Base-by-base conservation (phyloP, 257 asterid species). In the Solanum sejunctum region DNA sequence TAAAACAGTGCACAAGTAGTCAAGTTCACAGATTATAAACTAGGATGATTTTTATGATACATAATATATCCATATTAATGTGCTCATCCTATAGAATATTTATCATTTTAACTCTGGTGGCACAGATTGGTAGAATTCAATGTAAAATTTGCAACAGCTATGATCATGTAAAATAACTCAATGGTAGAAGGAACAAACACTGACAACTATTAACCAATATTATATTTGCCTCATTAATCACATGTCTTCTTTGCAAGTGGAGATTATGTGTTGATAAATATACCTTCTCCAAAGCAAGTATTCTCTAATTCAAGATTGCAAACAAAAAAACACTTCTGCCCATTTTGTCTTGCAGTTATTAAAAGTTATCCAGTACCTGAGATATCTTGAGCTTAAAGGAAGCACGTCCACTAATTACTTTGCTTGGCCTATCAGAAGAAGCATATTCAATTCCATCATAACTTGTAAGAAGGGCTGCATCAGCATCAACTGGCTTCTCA, bases 311-410 rank as follows among this genome's bases (percentile, higher is more conserved):
- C 63, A 77, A 49, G 45, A 26, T 77, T 51, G 60, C 81, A 75
- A 77, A 16, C 63, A 51, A 49, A 63, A 51, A 52, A 32, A 77
- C 61, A 51, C 23, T 77, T 23, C 82, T 51, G 63, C 1, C 47
- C 63, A 51, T 63, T 77, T 77, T 2, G 82, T 26, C 41, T 77
- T 51, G 45, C 47, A 77, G 21, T 61, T 23, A 54, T 28, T 52
- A 54, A 78, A 78, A 78, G 64, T 79, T 45, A 58, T 85, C 54
- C 11, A 61, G 45, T 83, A 92, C 98, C 95, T 94, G 98, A 81
- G 98, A 92, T 89, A 95, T 94, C 89, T 94, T 95, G 70, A 95
- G 95, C 91, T 91, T 94, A 89, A 95, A 93, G 69, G 98, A 92
- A 88, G 98, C 93, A 83, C 91, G 95, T 5, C 98, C 97, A 49